These are phyloP conservation scores for Annulohypoxylon stygium DNA, from an alignment of 495 filamentous ascomycete species.

Conservation along the genomic window DNA sequence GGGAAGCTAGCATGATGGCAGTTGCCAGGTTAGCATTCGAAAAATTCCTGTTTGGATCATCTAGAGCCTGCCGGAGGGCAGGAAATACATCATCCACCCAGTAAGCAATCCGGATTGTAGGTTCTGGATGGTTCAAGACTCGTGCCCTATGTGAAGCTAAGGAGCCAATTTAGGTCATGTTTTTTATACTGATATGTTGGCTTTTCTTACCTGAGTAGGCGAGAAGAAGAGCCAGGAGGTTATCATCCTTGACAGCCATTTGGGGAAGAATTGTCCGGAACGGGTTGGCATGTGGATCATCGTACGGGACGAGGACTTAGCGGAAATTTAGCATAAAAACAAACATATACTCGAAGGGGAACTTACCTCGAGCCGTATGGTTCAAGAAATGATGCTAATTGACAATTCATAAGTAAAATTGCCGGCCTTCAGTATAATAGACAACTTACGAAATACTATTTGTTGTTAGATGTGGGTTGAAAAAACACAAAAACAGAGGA, in stretches of 20 bases:
- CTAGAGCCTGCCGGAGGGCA: constrained; percentile 74
- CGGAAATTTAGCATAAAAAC: constrained; percentile 24
- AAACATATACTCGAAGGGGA: background rate
- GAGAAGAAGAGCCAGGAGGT: constrained; percentile 81
- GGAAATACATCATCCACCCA: constrained; percentile 87
- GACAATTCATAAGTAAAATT: constrained; percentile 15
- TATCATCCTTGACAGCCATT: constrained; percentile 77
- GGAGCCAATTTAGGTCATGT: constrained; percentile 14
- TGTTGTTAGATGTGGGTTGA: constrained; percentile 31
- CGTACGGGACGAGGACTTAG: constrained; percentile 77
- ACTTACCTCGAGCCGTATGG: constrained; percentile 72
- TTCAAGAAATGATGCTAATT: constrained; percentile 79
- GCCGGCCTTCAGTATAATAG: background rate
- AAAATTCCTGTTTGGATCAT: constrained; percentile 69
- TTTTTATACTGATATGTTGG: background rate
- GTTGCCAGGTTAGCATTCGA: constrained; percentile 83
- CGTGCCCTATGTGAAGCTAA: constrained; percentile 82
- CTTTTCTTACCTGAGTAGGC: constrained; percentile 71
- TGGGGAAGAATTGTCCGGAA: constrained; percentile 77
- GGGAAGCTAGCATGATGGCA: constrained; percentile 86
- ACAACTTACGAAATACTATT: constrained; percentile 58
- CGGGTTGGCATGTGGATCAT: constrained; percentile 77
- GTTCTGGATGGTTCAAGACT: constrained; percentile 79
- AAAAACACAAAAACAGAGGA: background rate
- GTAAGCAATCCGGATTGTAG: constrained; percentile 79